Evolutionary conservation across 768 basidiomycete species (phyloP).

Genomic region (Xanthoconium stramineum): DNA sequence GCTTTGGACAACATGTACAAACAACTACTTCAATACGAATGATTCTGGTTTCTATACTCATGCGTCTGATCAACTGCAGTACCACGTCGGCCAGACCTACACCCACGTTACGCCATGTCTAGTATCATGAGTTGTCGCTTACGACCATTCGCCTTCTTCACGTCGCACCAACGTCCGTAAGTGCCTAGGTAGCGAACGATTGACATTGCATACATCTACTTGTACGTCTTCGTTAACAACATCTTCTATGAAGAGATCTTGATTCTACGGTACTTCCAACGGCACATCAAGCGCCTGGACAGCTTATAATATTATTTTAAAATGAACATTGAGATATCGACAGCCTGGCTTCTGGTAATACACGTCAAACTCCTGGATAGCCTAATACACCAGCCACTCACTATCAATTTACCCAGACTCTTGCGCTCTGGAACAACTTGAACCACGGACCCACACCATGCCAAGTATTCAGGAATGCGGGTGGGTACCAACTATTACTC

Average conservation of each 20-base stretch:
- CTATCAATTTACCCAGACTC: slow-evolving; percentile 51
- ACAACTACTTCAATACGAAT: background rate
- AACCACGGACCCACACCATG: slow-evolving; percentile 90
- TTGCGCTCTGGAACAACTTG: slow-evolving; percentile 87
- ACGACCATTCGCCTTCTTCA: no score
- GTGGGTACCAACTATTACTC: slow-evolving; percentile 91
- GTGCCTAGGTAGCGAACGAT: no score
- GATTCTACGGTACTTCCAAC: background rate
- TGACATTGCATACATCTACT: background rate
- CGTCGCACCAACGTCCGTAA: no score
- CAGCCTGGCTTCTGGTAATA: background rate
- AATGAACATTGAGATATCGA: background rate
- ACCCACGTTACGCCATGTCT: no score
- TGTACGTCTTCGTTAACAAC: background rate
- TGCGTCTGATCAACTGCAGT: no score
- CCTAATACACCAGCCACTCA: slow-evolving; percentile 7
- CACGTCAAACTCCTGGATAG: slow-evolving; percentile 27
- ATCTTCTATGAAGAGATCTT: background rate
- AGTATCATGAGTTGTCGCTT: no score
- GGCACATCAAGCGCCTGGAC: background rate
- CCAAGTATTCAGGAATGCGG: slow-evolving; percentile 55
- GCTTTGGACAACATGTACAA: background rate
- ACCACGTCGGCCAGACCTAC: no score
- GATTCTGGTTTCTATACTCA: no score
- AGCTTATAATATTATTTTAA: slow-evolving; percentile 4